Evolutionary conservation across 1,139 yeast species (phyloP).

Genomic region (Spathaspora sp.): DNA sequence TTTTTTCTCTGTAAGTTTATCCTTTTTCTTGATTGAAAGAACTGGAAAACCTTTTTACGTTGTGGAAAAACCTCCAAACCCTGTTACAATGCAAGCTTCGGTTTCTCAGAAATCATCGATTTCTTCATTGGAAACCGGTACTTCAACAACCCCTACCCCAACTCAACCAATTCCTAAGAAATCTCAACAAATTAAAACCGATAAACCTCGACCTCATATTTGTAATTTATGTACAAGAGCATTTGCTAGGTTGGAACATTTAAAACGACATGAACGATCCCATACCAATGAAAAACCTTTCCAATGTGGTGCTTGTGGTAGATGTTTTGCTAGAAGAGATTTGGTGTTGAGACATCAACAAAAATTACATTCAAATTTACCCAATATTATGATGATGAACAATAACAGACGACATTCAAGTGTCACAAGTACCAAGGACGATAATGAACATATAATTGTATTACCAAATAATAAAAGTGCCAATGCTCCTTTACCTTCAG

Average conservation of each 20-base stretch:
- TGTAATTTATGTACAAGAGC: slow-evolving; percentile 95
- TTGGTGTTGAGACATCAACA: slow-evolving; percentile 50
- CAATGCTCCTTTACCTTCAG: slow-evolving; percentile 42
- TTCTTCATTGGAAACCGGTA: slow-evolving; percentile 6
- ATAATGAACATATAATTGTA: slow-evolving; percentile 43
- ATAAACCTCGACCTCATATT: slow-evolving; percentile 88
- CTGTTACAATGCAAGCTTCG: slow-evolving; percentile 12
- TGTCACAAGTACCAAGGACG: slow-evolving; percentile 13
- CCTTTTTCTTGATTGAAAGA: not conserved
- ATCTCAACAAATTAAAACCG: slow-evolving; percentile 78
- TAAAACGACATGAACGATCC: slow-evolving; percentile 89
- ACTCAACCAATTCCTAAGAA: slow-evolving; percentile 82
- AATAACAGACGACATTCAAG: slow-evolving; percentile 17
- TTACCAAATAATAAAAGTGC: slow-evolving; percentile 44
- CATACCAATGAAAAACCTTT: slow-evolving; percentile 98
- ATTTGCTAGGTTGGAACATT: slow-evolving; percentile 91
- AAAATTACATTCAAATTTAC: slow-evolving; percentile 33
- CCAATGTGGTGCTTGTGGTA: slow-evolving; percentile 52
- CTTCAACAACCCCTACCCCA: slow-evolving; percentile 3
- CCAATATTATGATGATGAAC: slow-evolving; percentile 17
- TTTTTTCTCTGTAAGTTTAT: not conserved
- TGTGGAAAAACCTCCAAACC: too few species aligned
- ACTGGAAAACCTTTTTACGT: too few species aligned
- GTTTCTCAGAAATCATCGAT: slow-evolving; percentile 10
- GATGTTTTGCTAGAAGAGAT: slow-evolving; percentile 51